Evolutionary conservation across 345 rosid genomes (phyloP), one percentile per base, ranked within the genome.

Genomic region (Microcos paniculata): DNA sequence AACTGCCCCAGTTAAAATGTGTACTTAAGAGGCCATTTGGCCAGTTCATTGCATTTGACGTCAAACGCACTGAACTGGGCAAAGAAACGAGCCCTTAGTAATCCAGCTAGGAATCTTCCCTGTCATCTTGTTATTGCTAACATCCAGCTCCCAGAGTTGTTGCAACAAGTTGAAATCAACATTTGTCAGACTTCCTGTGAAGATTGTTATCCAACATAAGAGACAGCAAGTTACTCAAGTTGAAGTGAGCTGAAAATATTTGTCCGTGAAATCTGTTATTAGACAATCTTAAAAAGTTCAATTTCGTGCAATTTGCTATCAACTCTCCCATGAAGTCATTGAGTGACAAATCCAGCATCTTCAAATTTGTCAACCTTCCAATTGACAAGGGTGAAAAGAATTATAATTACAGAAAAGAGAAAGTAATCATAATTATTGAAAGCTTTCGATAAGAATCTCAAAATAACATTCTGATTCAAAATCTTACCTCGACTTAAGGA

Each of bases 21-120:
- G n/a, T n/a, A n/a, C n/a, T n/a, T n/a, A n/a, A n/a, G n/a, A n/a
- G n/a, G n/a, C n/a, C n/a, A n/a, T n/a, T n/a, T n/a, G n/a, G n/a
- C n/a, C n/a, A n/a, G n/a, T n/a, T n/a, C n/a, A n/a, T n/a, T n/a
- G n/a, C n/a, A n/a, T n/a, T n/a, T n/a, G n/a, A n/a, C n/a, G n/a
- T n/a, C n/a, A n/a, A n/a, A n/a, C n/a, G n/a, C n/a, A n/a, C n/a
- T n/a, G n/a, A n/a, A n/a, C n/a, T n/a, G n/a, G n/a, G n/a, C n/a
- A n/a, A n/a, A n/a, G n/a, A n/a, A n/a, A n/a, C n/a, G n/a, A n/a
- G n/a, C n/a, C n/a, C n/a, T n/a, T n/a, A 11, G n/a, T 45, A 0
- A 80, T 51, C 77, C 81, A 78, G 28, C 55, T 5, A 1, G 81
- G 80, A 51, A 84, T 70, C 0, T 51, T 51, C 23, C 74, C 74